A percentile compares a stretch with the other conserved stretches of the same genome.
Evolutionary conservation across 805 yeast species (phyloP).

Genomic region (Myxozyma geophila): DNA sequence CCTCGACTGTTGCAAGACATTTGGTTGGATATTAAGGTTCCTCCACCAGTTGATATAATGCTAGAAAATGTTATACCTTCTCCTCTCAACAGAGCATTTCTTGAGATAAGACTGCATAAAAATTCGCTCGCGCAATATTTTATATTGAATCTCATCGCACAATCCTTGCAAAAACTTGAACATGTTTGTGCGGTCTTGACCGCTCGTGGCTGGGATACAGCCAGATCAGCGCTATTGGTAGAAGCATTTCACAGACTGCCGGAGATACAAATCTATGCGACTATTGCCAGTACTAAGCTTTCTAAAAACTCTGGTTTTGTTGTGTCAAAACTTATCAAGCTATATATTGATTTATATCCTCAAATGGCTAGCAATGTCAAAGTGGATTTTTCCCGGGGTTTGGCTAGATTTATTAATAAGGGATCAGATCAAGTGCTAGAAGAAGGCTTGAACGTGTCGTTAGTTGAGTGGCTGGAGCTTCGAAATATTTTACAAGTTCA

Average conservation of each 20-base stretch:
- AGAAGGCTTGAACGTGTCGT: background rate
- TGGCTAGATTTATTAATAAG: constrained; percentile 5
- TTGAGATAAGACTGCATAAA: constrained; percentile 60
- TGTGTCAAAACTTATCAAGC: constrained; percentile 14
- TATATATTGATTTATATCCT: constrained; percentile 15
- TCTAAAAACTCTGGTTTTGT: constrained; percentile 1
- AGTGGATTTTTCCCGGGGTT: constrained; percentile 18
- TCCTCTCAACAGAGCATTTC: constrained; percentile 60
- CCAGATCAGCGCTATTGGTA: constrained; percentile 45
- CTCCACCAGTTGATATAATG: constrained; percentile 49
- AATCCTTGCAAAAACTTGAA: constrained; percentile 59
- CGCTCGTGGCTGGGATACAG: constrained; percentile 50
- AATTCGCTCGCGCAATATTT: constrained; percentile 59
- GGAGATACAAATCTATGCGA: constrained; percentile 39
- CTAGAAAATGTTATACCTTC: constrained; percentile 67
- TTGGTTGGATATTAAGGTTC: background rate
- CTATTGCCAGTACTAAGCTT: background rate
- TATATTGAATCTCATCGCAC: constrained; percentile 61
- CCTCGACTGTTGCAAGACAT: constrained; percentile 47
- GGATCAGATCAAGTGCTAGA: background rate
- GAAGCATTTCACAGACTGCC: constrained; percentile 46
- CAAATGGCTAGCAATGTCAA: constrained; percentile 9
- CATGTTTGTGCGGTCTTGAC: constrained; percentile 48
- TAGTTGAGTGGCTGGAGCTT: constrained; percentile 12
- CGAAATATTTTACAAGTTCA: constrained; percentile 61